Evolutionary conservation across 2,329 filamentous ascomycete genomes (phyloP).

Genomic region (Apiospora hydei): DNA sequence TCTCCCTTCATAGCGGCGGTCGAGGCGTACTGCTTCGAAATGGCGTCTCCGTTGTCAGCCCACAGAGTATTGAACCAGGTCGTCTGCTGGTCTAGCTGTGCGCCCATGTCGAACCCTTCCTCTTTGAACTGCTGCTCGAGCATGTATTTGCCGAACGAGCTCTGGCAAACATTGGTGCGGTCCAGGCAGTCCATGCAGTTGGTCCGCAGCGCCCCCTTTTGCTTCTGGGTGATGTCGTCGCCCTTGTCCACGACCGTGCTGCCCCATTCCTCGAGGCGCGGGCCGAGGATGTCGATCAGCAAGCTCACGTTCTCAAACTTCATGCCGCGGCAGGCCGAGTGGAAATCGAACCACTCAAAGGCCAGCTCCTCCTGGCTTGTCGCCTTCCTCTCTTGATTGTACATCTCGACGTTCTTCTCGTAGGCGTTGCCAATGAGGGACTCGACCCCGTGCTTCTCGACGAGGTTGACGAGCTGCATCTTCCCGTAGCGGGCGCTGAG

Average conservation of each 20-base stretch:
- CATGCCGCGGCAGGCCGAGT: constrained; percentile 91
- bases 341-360: constrained; percentile 99
- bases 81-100: constrained; percentile 79
- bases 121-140: constrained; percentile 80
- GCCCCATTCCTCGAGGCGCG: constrained; percentile 72
- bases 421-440: constrained; percentile 80
- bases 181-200: constrained; percentile 99
- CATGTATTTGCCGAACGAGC: constrained; percentile 83
- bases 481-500: constrained; percentile 75
- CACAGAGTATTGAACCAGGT: constrained; percentile 96
- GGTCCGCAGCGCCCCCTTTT: constrained; percentile 83
- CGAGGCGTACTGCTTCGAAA: constrained; percentile 94
- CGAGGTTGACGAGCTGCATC: constrained; percentile 81
- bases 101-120: constrained; percentile 78
- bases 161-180: constrained; percentile 94
- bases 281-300: constrained; percentile 74
- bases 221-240: constrained; percentile 49
- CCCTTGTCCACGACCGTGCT: constrained; percentile 67
- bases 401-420: constrained; percentile 68
- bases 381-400: constrained; percentile 68
- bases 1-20: constrained; percentile 97
- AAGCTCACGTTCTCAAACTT: constrained; percentile 93
- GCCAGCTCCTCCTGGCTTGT: constrained; percentile 58
- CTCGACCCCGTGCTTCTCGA: constrained; percentile 89
- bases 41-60: constrained; percentile 97